phyloP scores from a whole-genome alignment of 805 yeast genomes.

The Komagataella kurtzmanii region DNA sequence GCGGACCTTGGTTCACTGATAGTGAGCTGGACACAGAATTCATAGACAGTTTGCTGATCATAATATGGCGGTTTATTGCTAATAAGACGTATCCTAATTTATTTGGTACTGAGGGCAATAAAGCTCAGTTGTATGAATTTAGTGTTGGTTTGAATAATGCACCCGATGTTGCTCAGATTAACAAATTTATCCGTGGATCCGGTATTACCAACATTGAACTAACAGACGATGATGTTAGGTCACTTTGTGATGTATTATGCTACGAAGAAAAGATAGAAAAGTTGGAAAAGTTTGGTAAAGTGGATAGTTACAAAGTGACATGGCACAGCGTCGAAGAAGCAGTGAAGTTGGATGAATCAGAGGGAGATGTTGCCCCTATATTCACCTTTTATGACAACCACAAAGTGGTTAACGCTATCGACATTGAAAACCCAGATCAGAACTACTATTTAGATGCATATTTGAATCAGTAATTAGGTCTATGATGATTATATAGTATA shows the following conservation, averaged over 20 bases:
- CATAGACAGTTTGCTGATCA: conserved; percentile 69
- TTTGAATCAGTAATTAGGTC: not conserved
- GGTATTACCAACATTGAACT: conserved; percentile 78
- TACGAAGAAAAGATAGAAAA: conserved; percentile 82
- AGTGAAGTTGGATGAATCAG: conserved; percentile 11
- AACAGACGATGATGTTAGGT: conserved; percentile 55
- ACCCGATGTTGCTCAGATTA: conserved; percentile 62
- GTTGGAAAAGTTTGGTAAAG: conserved; percentile 49
- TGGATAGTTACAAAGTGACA: conserved; percentile 63
- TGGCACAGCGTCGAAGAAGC: conserved; percentile 71
- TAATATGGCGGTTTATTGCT: conserved; percentile 80
- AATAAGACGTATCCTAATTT: conserved; percentile 66
- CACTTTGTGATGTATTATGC: conserved; percentile 77
- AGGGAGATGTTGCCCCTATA: not conserved
- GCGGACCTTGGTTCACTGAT: conserved; percentile 99
- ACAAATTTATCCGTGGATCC: conserved; percentile 56
- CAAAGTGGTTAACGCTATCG: not conserved
- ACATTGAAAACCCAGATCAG: not conserved
- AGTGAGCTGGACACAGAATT: conserved; percentile 90
- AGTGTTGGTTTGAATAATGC: conserved; percentile 30
- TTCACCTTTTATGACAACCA: not conserved
- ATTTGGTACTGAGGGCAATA: conserved; percentile 26
- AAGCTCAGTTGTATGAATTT: conserved; percentile 29
- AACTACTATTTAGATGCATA: not conserved
- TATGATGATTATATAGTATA: not conserved